Evolutionary conservation across 2,329 filamentous ascomycete species (phyloP).

Genomic region (Colletotrichum sp.): DNA sequence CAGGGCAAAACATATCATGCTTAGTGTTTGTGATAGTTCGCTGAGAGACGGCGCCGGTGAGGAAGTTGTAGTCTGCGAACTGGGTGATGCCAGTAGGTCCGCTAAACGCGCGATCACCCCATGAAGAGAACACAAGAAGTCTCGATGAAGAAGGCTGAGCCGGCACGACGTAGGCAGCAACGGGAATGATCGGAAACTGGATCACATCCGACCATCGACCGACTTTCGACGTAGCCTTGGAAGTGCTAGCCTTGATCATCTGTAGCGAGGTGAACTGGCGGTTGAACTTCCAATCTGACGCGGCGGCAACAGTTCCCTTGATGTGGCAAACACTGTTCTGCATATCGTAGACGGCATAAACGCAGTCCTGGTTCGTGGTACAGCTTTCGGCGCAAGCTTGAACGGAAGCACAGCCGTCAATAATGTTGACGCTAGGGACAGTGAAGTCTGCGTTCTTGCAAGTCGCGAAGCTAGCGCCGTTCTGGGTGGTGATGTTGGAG

Average conservation of each 20-base stretch:
- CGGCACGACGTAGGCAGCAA: conserved; percentile 31
- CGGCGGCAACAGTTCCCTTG: conserved; percentile 14
- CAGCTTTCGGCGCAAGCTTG: conserved; percentile 20
- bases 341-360: conserved; percentile 24
- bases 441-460: conserved; percentile 20
- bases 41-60: conserved; percentile 29
- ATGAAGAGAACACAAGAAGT: conserved; percentile 28
- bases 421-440: neutral
- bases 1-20: conserved; percentile 64
- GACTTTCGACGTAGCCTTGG: conserved; percentile 23
- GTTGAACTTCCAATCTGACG: conserved; percentile 20
- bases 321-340: conserved; percentile 24
- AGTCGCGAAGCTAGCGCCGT: neutral
- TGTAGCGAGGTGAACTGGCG: conserved; percentile 25
- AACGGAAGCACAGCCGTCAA: conserved; percentile 4
- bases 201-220: conserved; percentile 28
- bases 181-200: conserved; percentile 28
- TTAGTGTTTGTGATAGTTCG: conserved; percentile 43
- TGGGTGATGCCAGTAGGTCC: conserved; percentile 23
- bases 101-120: conserved; percentile 27
- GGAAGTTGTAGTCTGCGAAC: conserved; percentile 27
- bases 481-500: neutral
- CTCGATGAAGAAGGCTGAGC: conserved; percentile 25
- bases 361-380: conserved; percentile 9
- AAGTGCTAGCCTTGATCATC: conserved; percentile 17